Conservation (phyloP, 176 grass and related monocot species). For the Musa beccarii region DNA sequence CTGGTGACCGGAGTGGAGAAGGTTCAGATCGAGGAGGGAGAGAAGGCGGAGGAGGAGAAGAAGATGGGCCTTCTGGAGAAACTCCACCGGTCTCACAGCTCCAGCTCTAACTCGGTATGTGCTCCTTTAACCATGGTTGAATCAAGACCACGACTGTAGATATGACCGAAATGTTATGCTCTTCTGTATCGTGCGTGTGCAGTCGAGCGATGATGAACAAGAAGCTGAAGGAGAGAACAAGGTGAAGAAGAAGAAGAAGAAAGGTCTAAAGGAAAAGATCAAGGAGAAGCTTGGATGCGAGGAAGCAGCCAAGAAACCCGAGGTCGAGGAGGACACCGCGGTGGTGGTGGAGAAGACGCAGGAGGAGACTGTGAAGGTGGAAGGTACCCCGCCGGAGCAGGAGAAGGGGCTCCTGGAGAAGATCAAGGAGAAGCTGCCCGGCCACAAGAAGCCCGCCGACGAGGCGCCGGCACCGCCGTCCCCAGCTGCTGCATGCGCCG, state of each 20-base stretch:
- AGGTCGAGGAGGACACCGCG: conserved; percentile 28
- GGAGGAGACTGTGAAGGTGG: conserved; percentile 24
- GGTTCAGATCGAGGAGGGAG: conserved; percentile 22
- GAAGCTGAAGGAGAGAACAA: conserved; percentile 41
- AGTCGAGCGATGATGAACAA: conserved; percentile 80
- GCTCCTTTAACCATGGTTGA: background rate
- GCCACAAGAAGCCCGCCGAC: conserved; percentile 55
- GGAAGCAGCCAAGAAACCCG: conserved; percentile 15
- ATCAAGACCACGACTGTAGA: no score
- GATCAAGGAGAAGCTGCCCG: conserved; percentile 96
- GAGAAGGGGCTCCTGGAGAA: conserved; percentile 94
- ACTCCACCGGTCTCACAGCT: conserved; percentile 57
- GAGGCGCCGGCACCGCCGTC: background rate
- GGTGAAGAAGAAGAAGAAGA: conserved; percentile 83
- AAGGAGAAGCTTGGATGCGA: conserved; percentile 57
- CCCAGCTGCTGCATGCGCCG: background rate
- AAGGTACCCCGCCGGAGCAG: conserved; percentile 37
- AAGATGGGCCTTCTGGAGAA: conserved; percentile 47
- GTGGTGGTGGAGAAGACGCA: conserved; percentile 44
- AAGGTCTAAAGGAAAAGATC: conserved; percentile 88
- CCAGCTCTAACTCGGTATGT: conserved; percentile 88
- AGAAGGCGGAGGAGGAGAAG: conserved; percentile 39
- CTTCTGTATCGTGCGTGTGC: background rate
- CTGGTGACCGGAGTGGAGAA: conserved; percentile 47
- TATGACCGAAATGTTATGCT: no score